Evolutionary conservation across 179 eudicot genomes (phyloP), one percentile per base, ranked within the genome.

Genomic region (Silene noctiflora): DNA sequence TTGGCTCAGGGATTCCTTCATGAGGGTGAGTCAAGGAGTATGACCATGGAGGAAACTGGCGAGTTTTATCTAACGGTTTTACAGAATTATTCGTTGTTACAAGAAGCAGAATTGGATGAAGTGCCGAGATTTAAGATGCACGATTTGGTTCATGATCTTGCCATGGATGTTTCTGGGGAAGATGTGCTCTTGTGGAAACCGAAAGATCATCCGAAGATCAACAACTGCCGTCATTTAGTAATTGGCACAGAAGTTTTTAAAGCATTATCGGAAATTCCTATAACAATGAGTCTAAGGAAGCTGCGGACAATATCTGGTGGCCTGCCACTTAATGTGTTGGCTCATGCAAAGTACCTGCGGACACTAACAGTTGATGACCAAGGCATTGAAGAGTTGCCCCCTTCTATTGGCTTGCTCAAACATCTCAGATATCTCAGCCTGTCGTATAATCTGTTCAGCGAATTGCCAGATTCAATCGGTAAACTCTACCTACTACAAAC

Each of bases 121-220:
- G 22, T 66, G 0, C 8, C 6, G 19, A 5, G 13, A 22, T 71
- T 11, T 42, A 70, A 8, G 4, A 81, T 81, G 83, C 83, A 76
- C 21, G 77, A 72, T 67, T 39, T 72, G 29, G 69, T 81, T 69
- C 79, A 76, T 72, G 80, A 76, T 72, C 65, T 76, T 3, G 83
- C 83, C 5, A 4, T 7, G 16, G 73, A 70, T 60, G 70, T 81
- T 46, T 81, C 64, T 0, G 35, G 11, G 25, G 31, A 46, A 9
- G 56, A 74, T 19, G 25, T 74, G 58, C 17, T 44, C 35, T 53
- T 74, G 20, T 64, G 67, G 39, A 51, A 17, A 42, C 60, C 6
- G 13, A 46, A 19, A 53, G 53, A 33, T 31, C 11, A 20, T 3
- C 2, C n/a, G 46, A 61, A 64, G 24, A 20, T 55, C 2, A 35